Percentiles rank a stretch among this genome's conserved stretches.
Evolutionary conservation across 805 yeast genomes (phyloP).

Genomic region (Spathaspora boniae): DNA sequence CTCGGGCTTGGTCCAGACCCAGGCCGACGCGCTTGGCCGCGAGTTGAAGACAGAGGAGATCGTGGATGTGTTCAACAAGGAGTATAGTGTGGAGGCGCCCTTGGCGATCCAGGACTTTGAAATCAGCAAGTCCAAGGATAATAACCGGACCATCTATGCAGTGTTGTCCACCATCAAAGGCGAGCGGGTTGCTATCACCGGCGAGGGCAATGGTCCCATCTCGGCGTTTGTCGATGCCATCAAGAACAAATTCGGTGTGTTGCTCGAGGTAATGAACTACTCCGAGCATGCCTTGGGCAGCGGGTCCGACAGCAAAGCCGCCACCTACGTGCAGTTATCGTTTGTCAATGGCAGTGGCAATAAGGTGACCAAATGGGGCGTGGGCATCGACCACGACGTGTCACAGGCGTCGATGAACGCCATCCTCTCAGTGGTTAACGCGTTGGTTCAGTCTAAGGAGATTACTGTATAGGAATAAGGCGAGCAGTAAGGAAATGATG

Average conservation of each 20-base stretch:
- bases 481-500: neutral
- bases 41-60: conserved; percentile 70
- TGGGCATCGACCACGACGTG: conserved; percentile 42
- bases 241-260: conserved; percentile 46
- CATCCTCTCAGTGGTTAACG: conserved; percentile 54
- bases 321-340: conserved; percentile 63
- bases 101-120: conserved; percentile 44
- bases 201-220: conserved; percentile 77
- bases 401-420: conserved; percentile 55
- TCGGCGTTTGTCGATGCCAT: conserved; percentile 69
- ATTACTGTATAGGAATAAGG: conserved; percentile 20
- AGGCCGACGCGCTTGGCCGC: conserved; percentile 64
- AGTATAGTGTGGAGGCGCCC: conserved; percentile 44
- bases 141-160: conserved; percentile 48
- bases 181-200: conserved; percentile 35
- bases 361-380: conserved; percentile 38
- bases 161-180: conserved; percentile 36
- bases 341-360: conserved; percentile 33
- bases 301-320: conserved; percentile 71
- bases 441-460: conserved; percentile 30
- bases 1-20: conserved; percentile 59
- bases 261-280: conserved; percentile 62
- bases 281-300: conserved; percentile 72
- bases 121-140: conserved; percentile 30
- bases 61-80: conserved; percentile 49